These are phyloP conservation scores for Plantago lanceolata DNA, from an alignment of 305 asterid species.

Conservation along the genomic window DNA sequence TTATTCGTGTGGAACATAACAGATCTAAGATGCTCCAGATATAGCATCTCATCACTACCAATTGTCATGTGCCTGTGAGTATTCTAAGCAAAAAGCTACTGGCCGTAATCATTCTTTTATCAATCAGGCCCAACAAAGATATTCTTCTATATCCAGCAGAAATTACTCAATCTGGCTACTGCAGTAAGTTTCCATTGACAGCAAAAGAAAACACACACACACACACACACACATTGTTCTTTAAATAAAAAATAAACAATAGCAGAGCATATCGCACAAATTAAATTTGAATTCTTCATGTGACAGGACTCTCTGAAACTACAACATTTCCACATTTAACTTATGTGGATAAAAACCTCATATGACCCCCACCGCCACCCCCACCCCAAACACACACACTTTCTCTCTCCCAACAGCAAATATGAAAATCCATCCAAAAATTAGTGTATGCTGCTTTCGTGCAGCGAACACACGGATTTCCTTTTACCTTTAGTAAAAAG, in stretches of 20 bases:
- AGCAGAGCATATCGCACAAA: not conserved
- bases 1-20: not conserved
- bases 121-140: not conserved
- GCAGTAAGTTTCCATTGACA: constrained; percentile 1
- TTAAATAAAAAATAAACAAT: not conserved
- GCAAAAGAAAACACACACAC: not conserved
- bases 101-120: not conserved
- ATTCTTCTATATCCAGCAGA: constrained; percentile 4
- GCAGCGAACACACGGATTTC: too few relatives aligned
- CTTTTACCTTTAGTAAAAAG: not conserved
- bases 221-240: not conserved
- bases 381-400: too few relatives aligned
- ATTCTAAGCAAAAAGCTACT: not conserved
- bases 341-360: too few relatives aligned
- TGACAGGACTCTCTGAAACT: too few relatives aligned
- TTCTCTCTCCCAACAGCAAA: too few relatives aligned
- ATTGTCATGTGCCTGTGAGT: too few relatives aligned
- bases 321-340: too few relatives aligned
- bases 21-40: not conserved
- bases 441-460: too few relatives aligned
- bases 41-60: not conserved
- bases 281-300: too few relatives aligned
- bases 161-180: not conserved
- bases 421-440: too few relatives aligned
- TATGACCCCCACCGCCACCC: too few relatives aligned